phyloP scores from a whole-genome alignment of 176 grass and related monocot genomes.

The Carex kokanica region DNA sequence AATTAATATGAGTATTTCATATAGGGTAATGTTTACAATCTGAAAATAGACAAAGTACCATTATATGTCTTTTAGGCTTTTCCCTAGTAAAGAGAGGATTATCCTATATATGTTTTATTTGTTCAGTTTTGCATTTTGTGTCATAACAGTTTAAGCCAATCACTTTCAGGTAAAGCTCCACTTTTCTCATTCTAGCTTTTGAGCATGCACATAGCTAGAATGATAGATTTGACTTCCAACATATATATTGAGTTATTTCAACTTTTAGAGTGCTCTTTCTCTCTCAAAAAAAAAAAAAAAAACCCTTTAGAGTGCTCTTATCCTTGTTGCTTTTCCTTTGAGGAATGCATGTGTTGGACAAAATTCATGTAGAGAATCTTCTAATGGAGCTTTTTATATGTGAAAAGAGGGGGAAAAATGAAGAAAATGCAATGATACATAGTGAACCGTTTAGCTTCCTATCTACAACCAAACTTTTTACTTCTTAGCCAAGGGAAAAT shows the following conservation, averaged over 20 bases:
- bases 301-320: not conserved
- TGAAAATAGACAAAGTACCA: not conserved
- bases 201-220: not conserved
- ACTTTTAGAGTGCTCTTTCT: not conserved
- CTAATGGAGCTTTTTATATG: not conserved
- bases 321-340: not conserved
- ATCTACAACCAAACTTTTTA: not conserved
- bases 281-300: too few relatives aligned
- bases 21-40: not conserved
- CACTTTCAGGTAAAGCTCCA: not conserved
- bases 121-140: not conserved
- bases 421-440: not conserved
- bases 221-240: not conserved
- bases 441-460: not conserved
- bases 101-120: not conserved
- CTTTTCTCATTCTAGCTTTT: constrained; percentile 11
- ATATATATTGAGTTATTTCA: constrained; percentile 2
- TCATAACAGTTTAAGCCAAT: not conserved
- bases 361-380: constrained; percentile 28
- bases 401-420: not conserved
- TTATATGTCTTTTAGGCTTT: not conserved
- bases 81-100: not conserved
- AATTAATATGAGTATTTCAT: not conserved
- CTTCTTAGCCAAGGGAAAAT: not conserved
- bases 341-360: constrained; percentile 12